Percentiles rank a stretch among this genome's conserved stretches.
Conservation (phyloP, 1,284 basidiomycete species). For the Inonotus obliquus region DNA sequence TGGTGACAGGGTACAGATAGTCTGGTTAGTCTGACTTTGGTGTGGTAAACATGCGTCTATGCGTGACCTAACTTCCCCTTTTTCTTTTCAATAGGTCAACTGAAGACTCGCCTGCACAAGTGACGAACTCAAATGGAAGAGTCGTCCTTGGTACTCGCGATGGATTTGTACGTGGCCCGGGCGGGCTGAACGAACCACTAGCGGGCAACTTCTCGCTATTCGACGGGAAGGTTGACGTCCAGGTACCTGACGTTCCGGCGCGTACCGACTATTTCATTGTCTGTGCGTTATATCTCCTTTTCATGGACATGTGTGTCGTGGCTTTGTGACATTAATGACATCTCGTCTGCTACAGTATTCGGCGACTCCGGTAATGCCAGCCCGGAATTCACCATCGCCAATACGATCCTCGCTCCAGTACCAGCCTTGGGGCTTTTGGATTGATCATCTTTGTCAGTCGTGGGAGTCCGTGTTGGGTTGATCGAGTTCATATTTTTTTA, state of each 20-base stretch:
- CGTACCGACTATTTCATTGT: constrained; percentile 35
- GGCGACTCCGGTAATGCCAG: constrained; percentile 48
- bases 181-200: constrained; percentile 30
- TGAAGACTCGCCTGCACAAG: constrained; percentile 35
- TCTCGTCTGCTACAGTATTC: constrained; percentile 34
- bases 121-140: constrained; percentile 43
- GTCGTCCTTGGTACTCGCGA: constrained; percentile 25
- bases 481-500: not conserved
- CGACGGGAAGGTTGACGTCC: constrained; percentile 34
- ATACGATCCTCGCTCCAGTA: constrained; percentile 8
- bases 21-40: constrained; percentile 40
- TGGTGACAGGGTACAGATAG: constrained; percentile 39
- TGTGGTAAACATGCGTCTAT: not conserved
- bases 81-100: constrained; percentile 32
- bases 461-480: not conserved
- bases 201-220: constrained; percentile 38
- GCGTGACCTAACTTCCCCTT: not conserved
- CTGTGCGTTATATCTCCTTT: constrained; percentile 31
- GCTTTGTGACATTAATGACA: constrained; percentile 2
- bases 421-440: not conserved
- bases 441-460: not conserved
- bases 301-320: not conserved
- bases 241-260: constrained; percentile 34
- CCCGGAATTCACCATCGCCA: constrained; percentile 33
- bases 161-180: constrained; percentile 14